Evolutionary conservation across 2,329 filamentous ascomycete species (phyloP), one percentile per base, ranked within the genome.

Genomic region (Aspergillus aculeatinus): DNA sequence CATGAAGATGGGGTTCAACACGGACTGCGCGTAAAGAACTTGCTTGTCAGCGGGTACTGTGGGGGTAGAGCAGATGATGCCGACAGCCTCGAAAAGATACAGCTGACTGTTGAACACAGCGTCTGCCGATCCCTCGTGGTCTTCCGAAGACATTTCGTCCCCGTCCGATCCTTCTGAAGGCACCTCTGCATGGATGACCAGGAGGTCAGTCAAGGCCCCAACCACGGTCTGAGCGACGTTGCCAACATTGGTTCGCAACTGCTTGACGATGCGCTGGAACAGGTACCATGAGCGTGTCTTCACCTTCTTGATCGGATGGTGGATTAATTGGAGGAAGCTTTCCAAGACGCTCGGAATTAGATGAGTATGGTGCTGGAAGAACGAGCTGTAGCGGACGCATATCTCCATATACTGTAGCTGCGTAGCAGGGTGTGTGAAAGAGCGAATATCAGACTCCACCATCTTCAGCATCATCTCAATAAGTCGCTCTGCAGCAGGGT

Each of bases 391-490:
- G 54, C 95, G 89, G 58, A 96, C 93, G 74, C 93, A 96, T 39
- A 96, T 96, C 75, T 99, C 95, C 93, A 99, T 97, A 72, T 96
- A 99, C 77, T 97, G 92, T 23, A 99, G 82, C 64, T 97, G 87
- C 55, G 97, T 93, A 16, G 93, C 92, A 1, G 95, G 94, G 73
- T 98, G 95, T 16, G 89, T 87, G 75, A 94, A 96, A 48, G 84
- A 89, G 60, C 91, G 89, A 66, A 97, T 89, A 67, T 91, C 92
- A 93, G 92, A 96, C 74, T 95, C 89, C 57, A 98, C 90, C 91
- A 99, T 94, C 79, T 91, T 93, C 68, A 87, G 84, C 90, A 99
- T 96, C 90, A 99, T 96, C 61, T 88, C 88, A 60, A 93, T 86
- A 59, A 99, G 82, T 65, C 91, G 87, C 75, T 94, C 89, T 5